Evolutionary conservation across 441 rosid species (phyloP).

Genomic region (Kokia cookei): DNA sequence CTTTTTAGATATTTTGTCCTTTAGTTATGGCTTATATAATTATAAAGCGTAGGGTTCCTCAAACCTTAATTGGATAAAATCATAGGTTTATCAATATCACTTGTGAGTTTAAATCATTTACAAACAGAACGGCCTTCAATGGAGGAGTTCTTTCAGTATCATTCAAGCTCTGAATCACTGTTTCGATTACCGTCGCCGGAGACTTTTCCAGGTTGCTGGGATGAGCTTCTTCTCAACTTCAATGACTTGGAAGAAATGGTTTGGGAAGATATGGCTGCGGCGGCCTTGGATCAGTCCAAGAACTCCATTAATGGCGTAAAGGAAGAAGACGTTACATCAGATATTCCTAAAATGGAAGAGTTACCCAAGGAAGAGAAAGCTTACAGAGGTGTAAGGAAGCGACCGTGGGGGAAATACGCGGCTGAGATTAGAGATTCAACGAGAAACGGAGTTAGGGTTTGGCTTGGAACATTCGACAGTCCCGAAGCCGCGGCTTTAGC

Average conservation of each 20-base stretch:
- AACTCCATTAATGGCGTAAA: conserved; percentile 17
- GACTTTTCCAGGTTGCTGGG: conserved; percentile 19
- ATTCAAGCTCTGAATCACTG: conserved; percentile 16
- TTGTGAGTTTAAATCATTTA: background rate
- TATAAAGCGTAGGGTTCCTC: background rate
- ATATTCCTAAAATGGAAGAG: conserved; percentile 7
- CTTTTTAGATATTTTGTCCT: background rate
- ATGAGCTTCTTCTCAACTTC: conserved; percentile 18
- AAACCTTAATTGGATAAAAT: background rate
- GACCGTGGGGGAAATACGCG: conserved; percentile 89
- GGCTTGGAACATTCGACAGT: conserved; percentile 82
- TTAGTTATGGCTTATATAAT: background rate
- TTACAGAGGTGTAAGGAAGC: conserved; percentile 70
- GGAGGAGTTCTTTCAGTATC: conserved; percentile 32
- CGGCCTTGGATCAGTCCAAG: conserved; percentile 21
- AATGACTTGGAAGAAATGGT: conserved; percentile 34
- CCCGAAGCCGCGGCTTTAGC: conserved; percentile 84
- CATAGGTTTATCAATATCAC: background rate
- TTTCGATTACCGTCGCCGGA: conserved; percentile 4
- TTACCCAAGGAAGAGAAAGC: conserved; percentile 32
- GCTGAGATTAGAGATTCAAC: conserved; percentile 92
- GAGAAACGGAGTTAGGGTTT: conserved; percentile 72
- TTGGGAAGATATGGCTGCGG: conserved; percentile 18
- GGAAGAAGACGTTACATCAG: conserved; percentile 42
- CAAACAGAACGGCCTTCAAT: conserved; percentile 4